Conservation (phyloP, 78 protist genomes). For the Dictyostelium citrinum region DNA sequence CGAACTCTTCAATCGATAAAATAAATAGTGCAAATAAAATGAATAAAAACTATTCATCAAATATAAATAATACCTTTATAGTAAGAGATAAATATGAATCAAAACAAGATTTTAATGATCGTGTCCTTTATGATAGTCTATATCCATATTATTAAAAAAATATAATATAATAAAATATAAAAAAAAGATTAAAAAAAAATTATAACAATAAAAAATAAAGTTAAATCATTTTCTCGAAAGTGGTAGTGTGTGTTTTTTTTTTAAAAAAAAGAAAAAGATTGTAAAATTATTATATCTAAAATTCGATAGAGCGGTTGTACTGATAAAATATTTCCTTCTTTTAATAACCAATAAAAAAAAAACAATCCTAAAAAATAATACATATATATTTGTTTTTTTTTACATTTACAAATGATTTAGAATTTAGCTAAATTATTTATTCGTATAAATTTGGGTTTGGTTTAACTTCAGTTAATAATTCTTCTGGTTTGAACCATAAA, state of each 20-base stretch:
- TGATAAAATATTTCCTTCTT: no score
- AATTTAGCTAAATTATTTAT: slow-evolving; percentile 31
- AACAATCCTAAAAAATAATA: no score
- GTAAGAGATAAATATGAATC: neutral
- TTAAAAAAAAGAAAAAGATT: no score
- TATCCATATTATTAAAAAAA: neutral
- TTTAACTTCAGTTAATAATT: slow-evolving; percentile 22
- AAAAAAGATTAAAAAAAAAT: neutral
- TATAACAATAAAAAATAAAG: neutral
- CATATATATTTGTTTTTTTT: no score
- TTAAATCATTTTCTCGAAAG: no score
- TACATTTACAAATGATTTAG: slow-evolving; percentile 26
- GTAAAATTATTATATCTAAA: no score
- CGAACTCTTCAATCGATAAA: neutral
- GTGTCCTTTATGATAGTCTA: neutral
- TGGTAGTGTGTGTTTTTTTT: no score
- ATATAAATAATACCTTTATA: neutral
- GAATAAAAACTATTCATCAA: neutral
- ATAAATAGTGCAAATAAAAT: neutral
- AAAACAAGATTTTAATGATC: neutral
- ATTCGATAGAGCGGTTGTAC: no score
- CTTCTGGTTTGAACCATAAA: slow-evolving; percentile 79
- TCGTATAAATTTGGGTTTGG: slow-evolving; percentile 62
- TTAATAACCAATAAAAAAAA: no score
- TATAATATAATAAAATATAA: neutral